Percentiles rank a stretch among this genome's conserved stretches.
These are phyloP conservation scores for Catharanthus roseus DNA, from an alignment of 257 asterid species.

Conservation along the genomic window DNA sequence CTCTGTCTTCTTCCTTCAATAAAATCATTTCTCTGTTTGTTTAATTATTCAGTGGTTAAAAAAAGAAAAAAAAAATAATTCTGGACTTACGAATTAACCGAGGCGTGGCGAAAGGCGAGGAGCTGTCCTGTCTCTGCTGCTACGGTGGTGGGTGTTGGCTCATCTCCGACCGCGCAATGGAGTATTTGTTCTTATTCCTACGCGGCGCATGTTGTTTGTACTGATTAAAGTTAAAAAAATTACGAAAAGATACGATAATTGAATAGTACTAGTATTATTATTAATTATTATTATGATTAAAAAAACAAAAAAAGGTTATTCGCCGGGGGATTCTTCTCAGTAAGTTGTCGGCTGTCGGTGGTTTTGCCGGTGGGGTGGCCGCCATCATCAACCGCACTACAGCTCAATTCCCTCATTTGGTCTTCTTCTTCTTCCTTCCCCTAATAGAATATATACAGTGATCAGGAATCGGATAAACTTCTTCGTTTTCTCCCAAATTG, in stretches of 20 bases:
- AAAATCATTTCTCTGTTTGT: neutral
- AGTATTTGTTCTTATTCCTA: neutral
- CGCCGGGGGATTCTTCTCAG: constrained; percentile 14
- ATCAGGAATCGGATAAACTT: too few relatives aligned
- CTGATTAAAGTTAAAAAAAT: neutral
- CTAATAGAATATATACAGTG: too few relatives aligned
- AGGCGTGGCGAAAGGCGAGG: too few relatives aligned
- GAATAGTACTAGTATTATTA: too few relatives aligned
- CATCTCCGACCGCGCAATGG: constrained; percentile 18
- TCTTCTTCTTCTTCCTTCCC: too few relatives aligned
- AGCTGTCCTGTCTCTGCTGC: too few relatives aligned
- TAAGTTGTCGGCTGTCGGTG: constrained; percentile 18
- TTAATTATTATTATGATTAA: too few relatives aligned
- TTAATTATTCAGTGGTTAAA: neutral
- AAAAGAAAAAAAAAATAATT: too few relatives aligned
- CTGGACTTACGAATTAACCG: too few relatives aligned
- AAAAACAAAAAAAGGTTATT: too few relatives aligned
- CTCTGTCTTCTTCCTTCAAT: constrained; percentile 11
- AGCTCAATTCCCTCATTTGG: neutral
- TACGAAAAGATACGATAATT: neutral
- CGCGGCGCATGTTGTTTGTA: neutral
- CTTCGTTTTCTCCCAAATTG: too few relatives aligned
- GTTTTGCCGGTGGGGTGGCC: constrained; percentile 9
- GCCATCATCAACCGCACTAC: neutral
- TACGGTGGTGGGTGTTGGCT: constrained; percentile 11